These are phyloP conservation scores for Citropsis articulata DNA, from an alignment of 345 rosid species.

Conservation along the genomic window DNA sequence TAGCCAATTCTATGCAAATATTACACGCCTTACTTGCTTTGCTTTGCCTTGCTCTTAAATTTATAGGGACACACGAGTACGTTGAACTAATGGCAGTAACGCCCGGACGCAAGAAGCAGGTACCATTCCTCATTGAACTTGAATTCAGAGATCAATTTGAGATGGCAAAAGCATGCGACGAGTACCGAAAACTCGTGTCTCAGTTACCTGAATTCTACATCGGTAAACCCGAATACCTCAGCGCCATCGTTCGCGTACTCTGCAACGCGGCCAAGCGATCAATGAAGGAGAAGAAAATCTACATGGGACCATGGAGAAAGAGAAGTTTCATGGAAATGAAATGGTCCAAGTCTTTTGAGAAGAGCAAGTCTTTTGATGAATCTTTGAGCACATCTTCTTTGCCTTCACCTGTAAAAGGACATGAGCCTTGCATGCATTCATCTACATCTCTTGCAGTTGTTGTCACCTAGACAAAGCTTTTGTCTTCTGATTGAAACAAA, in stretches of 20 bases:
- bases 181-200: slow-evolving; percentile 29
- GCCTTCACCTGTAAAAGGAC: slow-evolving; percentile 8
- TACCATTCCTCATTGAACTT: slow-evolving; percentile 37
- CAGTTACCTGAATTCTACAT: slow-evolving; percentile 38
- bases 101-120: slow-evolving; percentile 33
- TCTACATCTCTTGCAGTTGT: slow-evolving; percentile 11
- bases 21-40: no score
- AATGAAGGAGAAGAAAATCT: slow-evolving; percentile 45
- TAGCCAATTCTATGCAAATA: no score
- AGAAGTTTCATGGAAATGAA: slow-evolving; percentile 53
- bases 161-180: slow-evolving; percentile 41
- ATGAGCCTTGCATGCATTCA: slow-evolving; percentile 10
- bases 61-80: slow-evolving; percentile 42
- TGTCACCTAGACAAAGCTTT: neutral
- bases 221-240: slow-evolving; percentile 38
- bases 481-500: neutral
- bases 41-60: neutral
- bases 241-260: slow-evolving; percentile 28
- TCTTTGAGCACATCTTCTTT: neutral
- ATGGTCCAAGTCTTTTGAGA: slow-evolving; percentile 32
- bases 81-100: slow-evolving; percentile 30
- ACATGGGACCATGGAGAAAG: slow-evolving; percentile 46
- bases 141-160: slow-evolving; percentile 44
- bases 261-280: slow-evolving; percentile 45
- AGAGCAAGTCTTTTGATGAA: neutral